Base-by-base conservation (phyloP, 495 filamentous ascomycete species). In the Extremus antarcticus region DNA sequence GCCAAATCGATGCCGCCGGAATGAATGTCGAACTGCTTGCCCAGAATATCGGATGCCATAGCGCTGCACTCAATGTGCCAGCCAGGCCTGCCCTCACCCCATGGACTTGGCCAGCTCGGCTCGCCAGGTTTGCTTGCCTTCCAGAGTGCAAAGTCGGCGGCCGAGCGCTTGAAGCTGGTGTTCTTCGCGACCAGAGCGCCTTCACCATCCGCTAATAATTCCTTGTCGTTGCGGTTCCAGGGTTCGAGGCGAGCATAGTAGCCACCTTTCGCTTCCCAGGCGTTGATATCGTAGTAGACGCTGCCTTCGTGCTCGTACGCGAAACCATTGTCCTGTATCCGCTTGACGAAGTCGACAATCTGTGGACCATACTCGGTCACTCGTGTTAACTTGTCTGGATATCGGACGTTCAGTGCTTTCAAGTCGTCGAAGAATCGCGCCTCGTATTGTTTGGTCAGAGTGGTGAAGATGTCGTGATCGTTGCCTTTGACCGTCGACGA, bases 31-130 rank as follows among this genome's bases (percentile, higher is more conserved):
- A 98, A 86, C 52, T 80, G 73, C 41, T 79, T 73, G 8, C 91
- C 92, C 3, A 98, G 74, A 29, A 86, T 80, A 53, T 88, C 85
- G 1, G 85, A 90, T 0, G 90, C 90, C 92, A 98, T 98, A 1
- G 88, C 90, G 0, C 86, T 92, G 79, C 92, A 98, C 73, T 98
- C 91, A 58, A 98, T 96, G 68, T 97, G 92, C 92, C 89, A 96
- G 16, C 92, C 92, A 0, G 92, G 92, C 19, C 92, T 76, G 23
- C 91, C 90, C 46, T 79, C 73, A 9, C 90, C 89, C 91, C 92
- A 98, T 3, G 78, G 78, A 61, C 83, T 88, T 11, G 80, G 71
- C 92, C 92, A 98, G 56, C 78, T 85, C 0, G 92, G 92, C 73
- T 98, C 92, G 38, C 92, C 91, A 2, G 86, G 79, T 70, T 94